Evolutionary conservation across 305 asterid genomes (phyloP).

Genomic region (Fraxinus ornus): DNA sequence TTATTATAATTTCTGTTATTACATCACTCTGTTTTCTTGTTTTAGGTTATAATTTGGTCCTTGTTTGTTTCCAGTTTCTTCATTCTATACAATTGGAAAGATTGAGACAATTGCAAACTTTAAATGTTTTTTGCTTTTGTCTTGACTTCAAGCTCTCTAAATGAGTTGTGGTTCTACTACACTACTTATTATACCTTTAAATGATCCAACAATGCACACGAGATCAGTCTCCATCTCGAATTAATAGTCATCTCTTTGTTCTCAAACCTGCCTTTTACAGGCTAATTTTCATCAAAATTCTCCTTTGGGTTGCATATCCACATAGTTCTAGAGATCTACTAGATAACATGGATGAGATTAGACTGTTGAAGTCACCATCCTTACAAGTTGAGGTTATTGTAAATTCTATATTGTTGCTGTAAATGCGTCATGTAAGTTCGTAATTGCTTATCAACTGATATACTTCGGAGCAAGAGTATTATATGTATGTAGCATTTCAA

Average conservation of each 20-base stretch:
- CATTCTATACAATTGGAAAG: neutral
- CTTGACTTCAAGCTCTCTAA: neutral
- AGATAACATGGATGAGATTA: neutral
- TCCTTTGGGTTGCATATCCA: neutral
- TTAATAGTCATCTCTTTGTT: neutral
- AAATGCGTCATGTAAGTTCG: neutral
- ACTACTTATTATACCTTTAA: neutral
- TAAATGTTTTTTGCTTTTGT: neutral
- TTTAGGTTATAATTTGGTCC: neutral
- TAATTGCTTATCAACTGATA: neutral
- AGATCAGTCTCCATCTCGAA: neutral
- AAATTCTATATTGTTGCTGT: neutral
- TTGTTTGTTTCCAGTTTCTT: neutral
- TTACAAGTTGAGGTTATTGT: neutral
- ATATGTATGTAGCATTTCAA: neutral
- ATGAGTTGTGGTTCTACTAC: neutral
- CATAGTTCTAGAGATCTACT: neutral
- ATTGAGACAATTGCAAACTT: neutral
- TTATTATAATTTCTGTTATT: neutral
- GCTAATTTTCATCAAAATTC: neutral
- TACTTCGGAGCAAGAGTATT: neutral
- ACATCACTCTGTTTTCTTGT: neutral
- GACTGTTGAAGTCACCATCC: neutral
- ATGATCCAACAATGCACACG: neutral
- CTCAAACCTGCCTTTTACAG: neutral